Conservation (phyloP, 108 stramenopile species). For the Skeletonema grethae region DNA sequence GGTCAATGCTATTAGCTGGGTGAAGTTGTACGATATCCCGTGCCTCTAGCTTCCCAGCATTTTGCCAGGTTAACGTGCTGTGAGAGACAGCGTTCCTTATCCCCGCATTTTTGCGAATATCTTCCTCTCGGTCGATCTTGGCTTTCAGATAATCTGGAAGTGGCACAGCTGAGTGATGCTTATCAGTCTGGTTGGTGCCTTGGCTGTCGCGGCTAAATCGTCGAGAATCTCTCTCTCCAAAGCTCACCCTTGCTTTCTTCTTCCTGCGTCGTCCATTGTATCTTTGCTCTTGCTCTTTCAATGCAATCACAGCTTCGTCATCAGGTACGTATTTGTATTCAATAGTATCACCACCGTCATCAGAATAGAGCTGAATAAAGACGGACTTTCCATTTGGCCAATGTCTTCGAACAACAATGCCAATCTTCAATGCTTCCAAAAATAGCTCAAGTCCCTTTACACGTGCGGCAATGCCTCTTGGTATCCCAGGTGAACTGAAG, state of each 20-base stretch:
- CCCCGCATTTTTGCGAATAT: constrained; percentile 50
- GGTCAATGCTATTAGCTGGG: constrained; percentile 77
- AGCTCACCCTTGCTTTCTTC: constrained; percentile 42
- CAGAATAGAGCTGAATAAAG: constrained; percentile 71
- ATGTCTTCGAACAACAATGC: constrained; percentile 84
- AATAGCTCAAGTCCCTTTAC: constrained; percentile 79
- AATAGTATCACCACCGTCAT: constrained; percentile 86
- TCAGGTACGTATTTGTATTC: constrained; percentile 59
- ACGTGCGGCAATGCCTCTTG: constrained; percentile 62
- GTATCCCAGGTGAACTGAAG: constrained; percentile 41
- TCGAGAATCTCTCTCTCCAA: constrained; percentile 44
- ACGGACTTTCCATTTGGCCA: constrained; percentile 64
- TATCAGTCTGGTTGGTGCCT: constrained; percentile 26
- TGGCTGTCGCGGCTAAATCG: constrained; percentile 45
- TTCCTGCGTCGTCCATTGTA: constrained; percentile 56
- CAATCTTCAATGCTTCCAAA: constrained; percentile 74
- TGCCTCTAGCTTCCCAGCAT: constrained; percentile 58
- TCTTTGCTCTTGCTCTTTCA: constrained; percentile 78
- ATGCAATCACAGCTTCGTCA: constrained; percentile 75
- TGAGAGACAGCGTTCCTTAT: constrained; percentile 39
- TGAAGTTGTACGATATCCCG: constrained; percentile 83
- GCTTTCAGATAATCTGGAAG: constrained; percentile 70
- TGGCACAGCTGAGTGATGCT: constrained; percentile 41
- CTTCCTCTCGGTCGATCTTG: constrained; percentile 67
- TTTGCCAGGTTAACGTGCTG: constrained; percentile 36